Evolutionary conservation across 208 protist genomes (phyloP).

Genomic region (Leishmania tarentolae): DNA sequence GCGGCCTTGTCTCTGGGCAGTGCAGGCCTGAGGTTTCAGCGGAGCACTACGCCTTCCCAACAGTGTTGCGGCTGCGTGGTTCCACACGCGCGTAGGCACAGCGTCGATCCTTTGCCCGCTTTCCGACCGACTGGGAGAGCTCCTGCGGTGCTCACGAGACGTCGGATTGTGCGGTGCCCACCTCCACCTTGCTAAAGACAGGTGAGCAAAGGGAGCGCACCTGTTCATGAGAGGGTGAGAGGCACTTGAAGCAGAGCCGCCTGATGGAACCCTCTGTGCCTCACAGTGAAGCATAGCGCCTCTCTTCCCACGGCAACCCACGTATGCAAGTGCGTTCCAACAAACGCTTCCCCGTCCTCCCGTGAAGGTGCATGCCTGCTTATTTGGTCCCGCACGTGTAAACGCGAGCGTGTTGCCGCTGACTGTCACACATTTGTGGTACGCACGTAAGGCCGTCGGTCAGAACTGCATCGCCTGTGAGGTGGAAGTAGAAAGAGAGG

Average conservation of each 20-base stretch:
- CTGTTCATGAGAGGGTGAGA: neutral
- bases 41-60: neutral
- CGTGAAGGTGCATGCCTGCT: neutral
- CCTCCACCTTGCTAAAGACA: too few relatives aligned
- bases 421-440: neutral
- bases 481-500: neutral
- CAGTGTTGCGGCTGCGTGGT: neutral
- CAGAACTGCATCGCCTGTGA: neutral
- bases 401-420: neutral
- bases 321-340: neutral
- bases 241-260: neutral
- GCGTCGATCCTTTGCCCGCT: constrained; percentile 6
- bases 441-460: neutral
- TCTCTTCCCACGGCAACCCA: neutral
- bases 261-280: neutral
- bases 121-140: too few relatives aligned
- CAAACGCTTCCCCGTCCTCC: neutral
- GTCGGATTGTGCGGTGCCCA: neutral
- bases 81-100: constrained; percentile 12
- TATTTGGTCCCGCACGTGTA: neutral
- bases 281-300: neutral
- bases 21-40: neutral
- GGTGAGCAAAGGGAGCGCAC: neutral
- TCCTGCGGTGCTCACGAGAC: neutral
- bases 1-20: neutral